Conservation (phyloP, 768 basidiomycete genomes). For the Dioszegia crocea region DNA sequence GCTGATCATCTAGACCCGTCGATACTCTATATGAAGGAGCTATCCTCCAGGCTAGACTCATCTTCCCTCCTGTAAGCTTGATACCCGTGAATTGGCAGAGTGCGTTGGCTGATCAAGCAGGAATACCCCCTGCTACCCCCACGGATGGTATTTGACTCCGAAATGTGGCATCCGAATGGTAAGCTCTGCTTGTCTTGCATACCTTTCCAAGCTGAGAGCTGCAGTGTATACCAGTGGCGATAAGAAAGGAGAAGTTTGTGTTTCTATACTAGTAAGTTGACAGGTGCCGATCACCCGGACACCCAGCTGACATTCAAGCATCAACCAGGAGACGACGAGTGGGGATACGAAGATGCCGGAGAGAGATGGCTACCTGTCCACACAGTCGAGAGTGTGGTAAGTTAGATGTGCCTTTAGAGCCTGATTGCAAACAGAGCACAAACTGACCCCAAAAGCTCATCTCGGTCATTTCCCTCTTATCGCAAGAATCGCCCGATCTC, state of each 20-base stretch:
- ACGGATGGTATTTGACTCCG: constrained; percentile 64
- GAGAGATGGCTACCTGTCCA: constrained; percentile 98
- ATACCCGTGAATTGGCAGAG: background rate
- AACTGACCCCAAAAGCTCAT: constrained; percentile 69
- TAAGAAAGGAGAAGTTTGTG: constrained; percentile 52
- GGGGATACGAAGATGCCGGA: constrained; percentile 86
- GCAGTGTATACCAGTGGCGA: constrained; percentile 52
- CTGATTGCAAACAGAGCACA: background rate
- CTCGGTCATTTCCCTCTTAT: constrained; percentile 92
- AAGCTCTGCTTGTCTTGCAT: constrained; percentile 7
- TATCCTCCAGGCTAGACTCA: constrained; percentile 83
- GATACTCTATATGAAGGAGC: constrained; percentile 97
- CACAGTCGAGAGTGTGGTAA: constrained; percentile 90
- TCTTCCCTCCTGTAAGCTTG: constrained; percentile 54
- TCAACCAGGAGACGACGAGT: constrained; percentile 92
- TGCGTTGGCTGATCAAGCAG: constrained; percentile 17
- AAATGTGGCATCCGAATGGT: constrained; percentile 56
- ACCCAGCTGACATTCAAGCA: constrained; percentile 57
- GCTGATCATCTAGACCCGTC: constrained; percentile 60
- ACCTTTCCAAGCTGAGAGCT: background rate
- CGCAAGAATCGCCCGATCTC: constrained; percentile 81
- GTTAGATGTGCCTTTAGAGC: constrained; percentile 20
- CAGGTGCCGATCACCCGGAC: constrained; percentile 4
- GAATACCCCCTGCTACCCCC: constrained; percentile 89
- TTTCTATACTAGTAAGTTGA: constrained; percentile 52